These are phyloP conservation scores for Yamadazyma membranifaciens DNA, from an alignment of 1,139 yeast species.

Conservation along the genomic window DNA sequence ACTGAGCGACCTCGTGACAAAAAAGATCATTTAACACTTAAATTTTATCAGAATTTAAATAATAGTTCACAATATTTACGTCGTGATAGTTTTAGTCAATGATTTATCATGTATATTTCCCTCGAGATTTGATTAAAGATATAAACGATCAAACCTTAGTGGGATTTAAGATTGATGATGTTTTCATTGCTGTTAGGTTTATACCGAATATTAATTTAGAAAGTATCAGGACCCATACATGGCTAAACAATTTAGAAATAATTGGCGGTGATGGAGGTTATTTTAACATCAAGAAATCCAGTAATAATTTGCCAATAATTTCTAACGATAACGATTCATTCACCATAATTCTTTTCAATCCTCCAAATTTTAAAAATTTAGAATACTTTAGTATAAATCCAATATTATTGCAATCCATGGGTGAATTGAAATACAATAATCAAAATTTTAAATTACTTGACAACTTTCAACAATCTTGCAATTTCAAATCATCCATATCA, in stretches of 20 bases:
- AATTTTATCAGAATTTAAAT: slow-evolving; percentile 34
- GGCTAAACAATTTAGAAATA: neutral
- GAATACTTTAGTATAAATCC: slow-evolving; percentile 81
- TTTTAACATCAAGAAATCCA: slow-evolving; percentile 4
- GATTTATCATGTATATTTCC: slow-evolving; percentile 34
- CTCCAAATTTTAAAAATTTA: slow-evolving; percentile 71
- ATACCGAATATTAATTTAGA: slow-evolving; percentile 3
- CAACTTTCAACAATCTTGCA: neutral
- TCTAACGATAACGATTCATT: slow-evolving; percentile 7
- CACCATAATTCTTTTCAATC: slow-evolving; percentile 58
- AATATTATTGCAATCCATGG: slow-evolving; percentile 60
- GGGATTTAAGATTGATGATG: slow-evolving; percentile 27
- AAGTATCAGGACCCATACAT: neutral
- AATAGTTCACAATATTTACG: slow-evolving; percentile 44
- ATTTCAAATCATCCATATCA: slow-evolving; percentile 18
- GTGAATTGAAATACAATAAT: slow-evolving; percentile 2
- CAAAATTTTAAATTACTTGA: neutral
- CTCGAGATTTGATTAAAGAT: slow-evolving; percentile 26
- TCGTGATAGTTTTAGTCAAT: slow-evolving; percentile 38
- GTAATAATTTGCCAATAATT: slow-evolving; percentile 10
- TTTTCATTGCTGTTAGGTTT: slow-evolving; percentile 27
- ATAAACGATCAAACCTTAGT: slow-evolving; percentile 1
- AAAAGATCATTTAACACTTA: slow-evolving; percentile 4
- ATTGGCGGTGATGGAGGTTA: slow-evolving; percentile 9
- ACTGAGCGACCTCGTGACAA: no score